Conservation (phyloP, 345 rosid species). For the Salix purpurea region DNA sequence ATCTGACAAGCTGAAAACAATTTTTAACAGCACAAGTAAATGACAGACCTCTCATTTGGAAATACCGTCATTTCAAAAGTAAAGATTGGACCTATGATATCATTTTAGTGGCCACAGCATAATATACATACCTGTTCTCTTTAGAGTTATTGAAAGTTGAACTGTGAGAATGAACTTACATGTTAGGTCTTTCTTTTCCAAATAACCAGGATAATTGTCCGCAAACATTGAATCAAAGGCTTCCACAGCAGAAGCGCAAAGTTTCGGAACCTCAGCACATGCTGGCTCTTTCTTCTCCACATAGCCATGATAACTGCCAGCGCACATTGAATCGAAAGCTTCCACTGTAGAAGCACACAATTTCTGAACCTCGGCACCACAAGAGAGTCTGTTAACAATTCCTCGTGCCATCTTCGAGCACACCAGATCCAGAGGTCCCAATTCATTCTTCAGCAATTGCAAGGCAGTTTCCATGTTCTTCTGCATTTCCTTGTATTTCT, state of each 20-base stretch:
- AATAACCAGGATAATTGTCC: conserved; percentile 11
- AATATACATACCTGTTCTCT: background rate
- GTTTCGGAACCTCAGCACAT: conserved; percentile 57
- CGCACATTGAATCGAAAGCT: conserved; percentile 38
- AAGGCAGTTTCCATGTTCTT: conserved; percentile 52
- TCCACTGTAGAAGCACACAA: conserved; percentile 65
- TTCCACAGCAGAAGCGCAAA: conserved; percentile 63
- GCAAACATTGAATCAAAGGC: conserved; percentile 39
- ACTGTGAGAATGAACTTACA: conserved; percentile 32
- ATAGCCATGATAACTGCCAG: conserved; percentile 14
- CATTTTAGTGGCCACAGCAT: background rate
- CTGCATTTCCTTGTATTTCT: conserved; percentile 34
- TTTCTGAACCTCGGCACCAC: conserved; percentile 68
- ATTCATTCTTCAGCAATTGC: conserved; percentile 48
- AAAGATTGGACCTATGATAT: background rate
- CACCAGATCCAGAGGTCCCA: conserved; percentile 62
- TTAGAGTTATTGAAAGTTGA: background rate
- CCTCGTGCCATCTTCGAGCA: conserved; percentile 67
- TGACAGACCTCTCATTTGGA: background rate
- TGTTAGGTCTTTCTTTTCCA: conserved; percentile 16
- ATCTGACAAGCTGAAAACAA: conserved; percentile 42
- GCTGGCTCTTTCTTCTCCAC: conserved; percentile 18
- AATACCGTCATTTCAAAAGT: background rate
- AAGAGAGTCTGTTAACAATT: conserved; percentile 69
- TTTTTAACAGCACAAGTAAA: background rate